Percentiles rank a stretch among this genome's conserved stretches.
phyloP scores from a whole-genome alignment of 331 rosid species.

The Quercus lobata region DNA sequence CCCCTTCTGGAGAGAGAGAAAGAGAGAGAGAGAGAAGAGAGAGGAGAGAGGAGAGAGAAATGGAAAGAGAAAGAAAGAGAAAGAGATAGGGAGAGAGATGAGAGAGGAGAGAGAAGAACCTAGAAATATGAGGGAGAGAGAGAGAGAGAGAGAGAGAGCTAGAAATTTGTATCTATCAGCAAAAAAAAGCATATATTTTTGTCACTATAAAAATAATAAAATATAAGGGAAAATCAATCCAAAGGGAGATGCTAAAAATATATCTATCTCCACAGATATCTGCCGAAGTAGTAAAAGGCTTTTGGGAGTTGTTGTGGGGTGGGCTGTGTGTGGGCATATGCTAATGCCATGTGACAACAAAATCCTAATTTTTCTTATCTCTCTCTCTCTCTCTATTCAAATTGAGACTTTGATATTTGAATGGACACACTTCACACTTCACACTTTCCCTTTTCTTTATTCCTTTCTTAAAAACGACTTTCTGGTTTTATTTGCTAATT shows the following conservation, averaged over 20 bases:
- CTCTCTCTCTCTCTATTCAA: not conserved
- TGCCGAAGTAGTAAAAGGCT: not conserved
- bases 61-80: conserved; percentile 13
- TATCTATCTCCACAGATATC: not conserved
- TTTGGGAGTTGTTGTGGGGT: not conserved
- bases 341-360: conserved; percentile 3
- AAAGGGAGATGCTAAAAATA: not conserved
- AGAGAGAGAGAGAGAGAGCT: conserved; percentile 16
- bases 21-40: conserved; percentile 45
- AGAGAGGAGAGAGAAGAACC: conserved; percentile 27
- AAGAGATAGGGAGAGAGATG: conserved; percentile 21
- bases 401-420: too few relatives aligned
- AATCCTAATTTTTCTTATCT: not conserved
- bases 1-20: conserved; percentile 56
- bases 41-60: conserved; percentile 39
- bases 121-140: not conserved
- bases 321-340: not conserved
- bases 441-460: not conserved
- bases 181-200: not conserved
- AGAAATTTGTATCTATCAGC: conserved; percentile 11
- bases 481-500: not conserved
- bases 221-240: not conserved
- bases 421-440: too few relatives aligned
- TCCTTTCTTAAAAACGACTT: not conserved
- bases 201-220: not conserved